These are phyloP conservation scores for Candida mesenterica DNA, from an alignment of 1,139 yeast genomes.

Conservation along the genomic window DNA sequence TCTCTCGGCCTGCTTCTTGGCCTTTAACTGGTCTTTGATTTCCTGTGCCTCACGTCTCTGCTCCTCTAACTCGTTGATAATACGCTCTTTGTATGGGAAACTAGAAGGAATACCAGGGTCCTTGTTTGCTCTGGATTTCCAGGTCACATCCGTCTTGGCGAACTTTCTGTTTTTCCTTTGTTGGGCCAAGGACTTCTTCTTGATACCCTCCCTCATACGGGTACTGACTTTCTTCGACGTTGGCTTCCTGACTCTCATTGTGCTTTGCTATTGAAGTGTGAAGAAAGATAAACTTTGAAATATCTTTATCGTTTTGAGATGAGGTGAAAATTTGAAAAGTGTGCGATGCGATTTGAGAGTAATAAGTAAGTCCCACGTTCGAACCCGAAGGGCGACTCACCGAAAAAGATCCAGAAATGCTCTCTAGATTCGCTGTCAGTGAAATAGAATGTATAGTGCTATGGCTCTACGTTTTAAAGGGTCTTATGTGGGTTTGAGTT, in stretches of 20 bases:
- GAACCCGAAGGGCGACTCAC: no score
- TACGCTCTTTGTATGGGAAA: slow-evolving; percentile 88
- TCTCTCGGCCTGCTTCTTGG: slow-evolving; percentile 46
- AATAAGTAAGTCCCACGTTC: no score
- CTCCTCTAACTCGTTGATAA: slow-evolving; percentile 78
- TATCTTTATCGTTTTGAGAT: no score
- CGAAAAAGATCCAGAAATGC: no score
- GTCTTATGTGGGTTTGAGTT: no score
- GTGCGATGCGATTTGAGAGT: no score
- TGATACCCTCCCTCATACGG: slow-evolving; percentile 92
- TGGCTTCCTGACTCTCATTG: slow-evolving; percentile 60
- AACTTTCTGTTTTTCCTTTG: slow-evolving; percentile 77
- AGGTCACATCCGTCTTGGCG: slow-evolving; percentile 86
- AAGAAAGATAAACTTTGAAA: no score
- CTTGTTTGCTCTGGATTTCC: slow-evolving; percentile 82
- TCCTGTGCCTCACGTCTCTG: slow-evolving; percentile 62
- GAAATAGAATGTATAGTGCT: no score
- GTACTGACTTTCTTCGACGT: slow-evolving; percentile 85
- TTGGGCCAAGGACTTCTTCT: slow-evolving; percentile 93
- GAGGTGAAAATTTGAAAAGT: slow-evolving; percentile 2
- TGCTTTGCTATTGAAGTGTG: neutral
- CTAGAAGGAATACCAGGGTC: slow-evolving; percentile 94
- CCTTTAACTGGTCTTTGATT: slow-evolving; percentile 51
- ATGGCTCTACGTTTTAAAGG: no score
- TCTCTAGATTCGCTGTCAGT: no score